Percentiles rank a stretch among this genome's conserved stretches.
Conservation (phyloP, 2,329 filamentous ascomycete genomes). For the Dothideomycetes sp. region DNA sequence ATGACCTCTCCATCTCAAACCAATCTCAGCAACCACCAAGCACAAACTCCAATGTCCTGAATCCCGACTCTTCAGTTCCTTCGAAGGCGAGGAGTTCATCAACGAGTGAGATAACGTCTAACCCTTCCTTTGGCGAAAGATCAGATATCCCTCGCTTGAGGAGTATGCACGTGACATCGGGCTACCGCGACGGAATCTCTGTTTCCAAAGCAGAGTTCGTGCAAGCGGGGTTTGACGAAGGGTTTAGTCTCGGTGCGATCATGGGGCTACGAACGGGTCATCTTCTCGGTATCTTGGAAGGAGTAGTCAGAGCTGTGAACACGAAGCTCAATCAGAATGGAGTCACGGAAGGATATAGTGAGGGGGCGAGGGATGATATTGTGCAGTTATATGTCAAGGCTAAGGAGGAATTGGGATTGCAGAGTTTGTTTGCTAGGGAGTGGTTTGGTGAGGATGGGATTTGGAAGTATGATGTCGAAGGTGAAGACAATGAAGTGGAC, state of each 20-base stretch:
- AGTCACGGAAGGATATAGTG: conserved; percentile 25
- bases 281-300: conserved; percentile 69
- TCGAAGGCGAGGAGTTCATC: conserved; percentile 11
- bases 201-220: conserved; percentile 65
- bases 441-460: conserved; percentile 63
- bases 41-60: neutral
- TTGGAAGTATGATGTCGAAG: conserved; percentile 51
- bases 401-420: conserved; percentile 36
- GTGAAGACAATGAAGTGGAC: conserved; percentile 36
- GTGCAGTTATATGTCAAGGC: conserved; percentile 24
- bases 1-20: conserved; percentile 12
- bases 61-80: neutral
- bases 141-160: conserved; percentile 69
- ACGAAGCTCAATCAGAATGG: too few relatives aligned
- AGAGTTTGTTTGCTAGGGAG: conserved; percentile 53
- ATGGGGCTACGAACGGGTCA: conserved; percentile 67
- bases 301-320: conserved; percentile 46
- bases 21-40: neutral
- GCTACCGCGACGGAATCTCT: conserved; percentile 82
- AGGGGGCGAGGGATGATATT: conserved; percentile 20
- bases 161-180: conserved; percentile 69
- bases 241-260: conserved; percentile 73
- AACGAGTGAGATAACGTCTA: conserved; percentile 19
- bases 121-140: conserved; percentile 30
- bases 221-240: conserved; percentile 85